Base-by-base conservation (phyloP, 2,329 filamentous ascomycete species). In the Aspergillus awamori region DNA sequence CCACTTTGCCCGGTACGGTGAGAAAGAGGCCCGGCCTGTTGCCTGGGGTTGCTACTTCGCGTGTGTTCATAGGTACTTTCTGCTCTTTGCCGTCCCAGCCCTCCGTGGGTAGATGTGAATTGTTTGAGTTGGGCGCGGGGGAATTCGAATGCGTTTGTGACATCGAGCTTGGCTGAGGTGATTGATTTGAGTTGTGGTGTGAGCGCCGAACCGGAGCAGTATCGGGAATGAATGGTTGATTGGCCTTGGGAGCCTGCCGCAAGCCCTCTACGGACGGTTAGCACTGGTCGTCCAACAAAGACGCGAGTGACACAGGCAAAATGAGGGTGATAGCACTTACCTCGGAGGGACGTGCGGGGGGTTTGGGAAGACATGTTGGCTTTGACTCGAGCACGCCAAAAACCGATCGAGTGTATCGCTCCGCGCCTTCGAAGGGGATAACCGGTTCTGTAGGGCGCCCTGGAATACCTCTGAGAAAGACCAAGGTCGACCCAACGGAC, bases 41-140 rank as follows among this genome's bases (percentile, higher is more conserved):
- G 30, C 76, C 76, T 36, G 79, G 79, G 2, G 79, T 81, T 20
- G 71, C 66, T 30, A 80, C 76, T 48, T 78, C 77, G 20, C 76
- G 75, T 30, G 73, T 74, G 8, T 74, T 76, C 69, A 79, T 75
- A 3, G 76, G 76, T 36, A 78, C 67, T 53, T 70, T 71, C 30
- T 73, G 74, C n/a, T 74, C 73, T 55, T 71, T 75, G 22, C 74
- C 76, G 55, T 79, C 76, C 68, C 76, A 79, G 48, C 65, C 72
- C 24, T 77, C 75, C 24, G 74, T 65, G 5, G 64, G 55, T 43
- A 72, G 70, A 41, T 73, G 68, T 22, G 72, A 65, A 39, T 67
- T 76, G 26, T 69, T 69, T 2, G 71, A 66, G 49, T 74, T 74
- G 39, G 53, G 53, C 8, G 71, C 70, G 8, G 73, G 68, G 0